phyloP scores from a whole-genome alignment of 169 alveolate species.

The Perkinsus marinus region DNA sequence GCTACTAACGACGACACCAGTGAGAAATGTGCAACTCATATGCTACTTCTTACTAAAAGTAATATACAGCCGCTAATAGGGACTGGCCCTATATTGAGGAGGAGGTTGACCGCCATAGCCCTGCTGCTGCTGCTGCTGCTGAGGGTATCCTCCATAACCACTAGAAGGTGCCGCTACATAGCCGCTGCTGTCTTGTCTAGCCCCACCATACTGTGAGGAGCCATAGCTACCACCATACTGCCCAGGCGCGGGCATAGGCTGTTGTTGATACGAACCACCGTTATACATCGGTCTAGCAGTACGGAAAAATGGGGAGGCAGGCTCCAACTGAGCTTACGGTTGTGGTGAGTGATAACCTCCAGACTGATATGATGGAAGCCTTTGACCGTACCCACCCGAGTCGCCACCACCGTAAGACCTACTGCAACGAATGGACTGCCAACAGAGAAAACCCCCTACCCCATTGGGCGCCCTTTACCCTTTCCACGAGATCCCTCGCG shows the following conservation, averaged over 20 bases:
- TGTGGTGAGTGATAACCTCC: neutral
- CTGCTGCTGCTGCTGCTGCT: too few relatives aligned
- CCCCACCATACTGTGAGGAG: neutral
- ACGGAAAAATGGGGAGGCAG: neutral
- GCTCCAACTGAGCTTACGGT: neutral
- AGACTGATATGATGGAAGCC: neutral
- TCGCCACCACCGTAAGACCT: neutral
- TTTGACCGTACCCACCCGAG: neutral
- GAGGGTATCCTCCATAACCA: neutral
- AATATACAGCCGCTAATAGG: neutral
- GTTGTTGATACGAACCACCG: neutral
- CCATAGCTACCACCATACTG: neutral
- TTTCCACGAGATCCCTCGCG: neutral
- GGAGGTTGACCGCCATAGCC: too few relatives aligned
- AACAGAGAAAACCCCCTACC: neutral
- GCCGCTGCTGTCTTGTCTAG: neutral
- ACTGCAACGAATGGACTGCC: neutral
- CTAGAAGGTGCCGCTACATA: neutral
- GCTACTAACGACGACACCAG: too few relatives aligned
- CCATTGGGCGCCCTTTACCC: neutral
- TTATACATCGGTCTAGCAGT: neutral
- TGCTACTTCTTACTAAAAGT: neutral
- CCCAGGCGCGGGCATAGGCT: neutral
- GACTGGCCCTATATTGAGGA: neutral
- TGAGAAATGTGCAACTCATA: too few relatives aligned